Evolutionary conservation across 2,329 filamentous ascomycete genomes (phyloP), one percentile per base, ranked within the genome.

Genomic region (Eurotiales sp.): DNA sequence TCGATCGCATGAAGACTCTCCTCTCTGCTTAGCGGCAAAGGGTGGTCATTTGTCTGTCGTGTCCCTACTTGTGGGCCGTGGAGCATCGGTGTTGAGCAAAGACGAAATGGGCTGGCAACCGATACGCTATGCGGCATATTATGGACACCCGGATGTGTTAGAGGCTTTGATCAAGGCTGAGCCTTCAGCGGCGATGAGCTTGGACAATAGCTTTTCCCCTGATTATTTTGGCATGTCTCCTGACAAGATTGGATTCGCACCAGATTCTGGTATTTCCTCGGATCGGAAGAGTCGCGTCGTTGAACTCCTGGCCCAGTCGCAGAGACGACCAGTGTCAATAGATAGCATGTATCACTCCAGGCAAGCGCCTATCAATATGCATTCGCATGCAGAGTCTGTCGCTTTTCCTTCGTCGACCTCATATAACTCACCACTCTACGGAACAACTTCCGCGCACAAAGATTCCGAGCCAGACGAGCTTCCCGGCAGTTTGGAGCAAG

Each of bases 101-200:
- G 69, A 72, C 51, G 66, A 71, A 50, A 50, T 55, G 15, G 65
- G 66, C 10, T 72, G 68, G 67, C 64, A 61, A 19, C 69, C 70
- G 8, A 56, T 69, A 15, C 63, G 66, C 6, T 69, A 72, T 53
- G 70, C 70, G 2, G 66, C 64, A 27, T 66, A 69, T 45, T 55
- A 69, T 54, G 70, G 66, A 14, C 69, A 72, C 52, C 56, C 61
- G 4, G 61, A 65, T 6, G 61, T 69, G 19, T 58, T 71, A 4
- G 55, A 64, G 15, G 40, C 65, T n/a, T 58, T 72, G n/a, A 55
- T 72, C 6, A 49, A 56, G 7, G 55, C 54, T 25, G 61, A 55
- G 32, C 54, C 53, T 49, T 42, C 11, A 55, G 40, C 23, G 55
- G 55, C 30, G 52, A 55, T 15, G 41, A 51, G 29, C n/a, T 15